Conservation (phyloP, 2,329 filamentous ascomycete genomes). For the Hymenoscyphus salicellus region DNA sequence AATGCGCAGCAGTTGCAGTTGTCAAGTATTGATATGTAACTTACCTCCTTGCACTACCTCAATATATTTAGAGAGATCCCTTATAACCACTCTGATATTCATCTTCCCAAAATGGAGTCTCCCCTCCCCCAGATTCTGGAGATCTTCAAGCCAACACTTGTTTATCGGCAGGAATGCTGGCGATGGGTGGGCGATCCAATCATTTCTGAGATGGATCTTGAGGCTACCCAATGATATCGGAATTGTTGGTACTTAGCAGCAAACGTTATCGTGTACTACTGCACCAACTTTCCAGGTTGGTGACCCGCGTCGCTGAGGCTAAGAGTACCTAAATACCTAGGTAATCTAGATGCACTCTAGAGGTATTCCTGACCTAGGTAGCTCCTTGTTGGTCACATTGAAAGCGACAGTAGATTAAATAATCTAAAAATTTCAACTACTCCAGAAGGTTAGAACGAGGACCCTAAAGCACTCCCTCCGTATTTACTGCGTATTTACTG, state of each 20-base stretch:
- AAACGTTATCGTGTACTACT: neutral
- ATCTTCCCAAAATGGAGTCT: neutral
- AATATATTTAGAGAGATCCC: neutral
- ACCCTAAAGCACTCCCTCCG: no score
- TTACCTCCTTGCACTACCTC: neutral
- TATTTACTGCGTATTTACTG: no score
- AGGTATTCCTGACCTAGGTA: no score
- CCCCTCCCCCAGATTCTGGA: neutral
- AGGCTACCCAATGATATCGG: neutral
- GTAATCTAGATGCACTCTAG: neutral
- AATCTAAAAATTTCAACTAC: no score
- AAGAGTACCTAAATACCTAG: neutral
- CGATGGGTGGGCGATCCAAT: neutral
- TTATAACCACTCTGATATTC: neutral
- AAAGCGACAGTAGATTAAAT: neutral
- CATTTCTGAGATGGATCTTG: neutral
- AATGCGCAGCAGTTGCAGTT: neutral
- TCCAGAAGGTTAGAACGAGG: no score
- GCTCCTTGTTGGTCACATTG: no score
- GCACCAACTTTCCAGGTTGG: conserved; percentile 1
- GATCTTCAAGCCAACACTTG: neutral
- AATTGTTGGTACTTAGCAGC: neutral
- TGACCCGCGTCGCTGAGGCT: neutral
- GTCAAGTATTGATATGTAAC: neutral
- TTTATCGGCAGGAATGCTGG: neutral